Conservation (phyloP, 2,329 filamentous ascomycete genomes). For the Aspergillus eucalypticola region DNA sequence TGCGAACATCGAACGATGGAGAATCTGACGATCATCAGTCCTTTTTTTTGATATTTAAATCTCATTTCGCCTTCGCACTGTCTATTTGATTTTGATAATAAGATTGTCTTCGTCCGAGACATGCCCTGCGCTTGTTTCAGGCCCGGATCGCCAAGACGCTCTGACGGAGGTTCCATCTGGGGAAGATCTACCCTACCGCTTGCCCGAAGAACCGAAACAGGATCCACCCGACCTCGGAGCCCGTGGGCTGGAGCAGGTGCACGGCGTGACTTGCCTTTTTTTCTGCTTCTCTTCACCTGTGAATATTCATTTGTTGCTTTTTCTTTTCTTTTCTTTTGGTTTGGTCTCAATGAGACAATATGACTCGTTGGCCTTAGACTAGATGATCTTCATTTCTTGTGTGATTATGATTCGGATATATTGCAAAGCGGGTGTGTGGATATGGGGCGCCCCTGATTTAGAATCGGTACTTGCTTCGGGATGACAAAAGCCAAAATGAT, state of each 20-base stretch:
- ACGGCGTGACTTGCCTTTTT: constrained; percentile 14
- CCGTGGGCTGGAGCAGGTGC: not conserved
- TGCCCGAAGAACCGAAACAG: not conserved
- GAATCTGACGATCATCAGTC: constrained; percentile 18
- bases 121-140: not conserved
- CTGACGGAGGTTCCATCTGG: not conserved
- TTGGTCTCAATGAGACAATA: constrained; percentile 15
- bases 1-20: constrained; percentile 9
- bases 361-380: constrained; percentile 12
- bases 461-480: constrained; percentile 1
- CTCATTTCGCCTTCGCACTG: constrained; percentile 6
- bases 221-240: not conserved
- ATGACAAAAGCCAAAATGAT: constrained; percentile 1
- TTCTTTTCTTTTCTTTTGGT: not conserved
- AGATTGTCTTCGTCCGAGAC: not conserved
- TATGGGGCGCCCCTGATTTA: constrained; percentile 17
- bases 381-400: constrained; percentile 11
- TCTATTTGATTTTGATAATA: constrained; percentile 13
- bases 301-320: constrained; percentile 19
- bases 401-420: constrained; percentile 1
- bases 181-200: not conserved
- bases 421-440: constrained; percentile 4
- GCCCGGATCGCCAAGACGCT: constrained; percentile 5
- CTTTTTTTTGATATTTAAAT: constrained; percentile 13
- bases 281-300: constrained; percentile 20